Evolutionary conservation across 2,329 filamentous ascomycete species (phyloP).

Genomic region (Monilinia polystroma): DNA sequence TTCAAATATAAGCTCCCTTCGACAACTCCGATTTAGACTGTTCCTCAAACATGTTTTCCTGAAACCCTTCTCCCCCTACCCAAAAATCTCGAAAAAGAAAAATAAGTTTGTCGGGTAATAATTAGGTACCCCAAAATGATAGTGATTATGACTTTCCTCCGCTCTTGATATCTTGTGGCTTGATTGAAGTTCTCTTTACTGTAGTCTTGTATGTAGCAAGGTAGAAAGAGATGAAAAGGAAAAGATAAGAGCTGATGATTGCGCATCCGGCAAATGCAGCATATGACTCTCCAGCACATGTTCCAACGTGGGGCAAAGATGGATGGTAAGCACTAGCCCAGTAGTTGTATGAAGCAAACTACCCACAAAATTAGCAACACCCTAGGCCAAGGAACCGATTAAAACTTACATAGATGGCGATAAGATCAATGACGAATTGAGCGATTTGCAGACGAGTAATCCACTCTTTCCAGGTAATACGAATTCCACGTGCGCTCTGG

Average conservation of each 20-base stretch:
- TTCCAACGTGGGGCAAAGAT: slow-evolving; percentile 77
- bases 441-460: slow-evolving; percentile 96
- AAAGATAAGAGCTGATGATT: slow-evolving; percentile 89
- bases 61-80: background rate
- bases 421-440: slow-evolving; percentile 95
- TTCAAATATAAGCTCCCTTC: background rate
- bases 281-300: slow-evolving; percentile 94
- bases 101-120: slow-evolving; percentile 29
- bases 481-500: slow-evolving; percentile 92
- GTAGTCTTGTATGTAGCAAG: slow-evolving; percentile 91
- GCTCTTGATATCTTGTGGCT: background rate
- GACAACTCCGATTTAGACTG: background rate
- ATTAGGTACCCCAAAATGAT: background rate
- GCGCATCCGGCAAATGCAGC: slow-evolving; percentile 88
- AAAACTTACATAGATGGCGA: slow-evolving; percentile 47
- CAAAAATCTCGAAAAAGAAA: slow-evolving; percentile 33
- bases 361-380: slow-evolving; percentile 63
- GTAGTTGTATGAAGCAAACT: slow-evolving; percentile 99
- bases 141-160: slow-evolving; percentile 10
- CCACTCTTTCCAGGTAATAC: slow-evolving; percentile 99
- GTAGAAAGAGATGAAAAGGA: slow-evolving; percentile 99
- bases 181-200: slow-evolving; percentile 67
- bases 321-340: slow-evolving; percentile 89
- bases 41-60: background rate
- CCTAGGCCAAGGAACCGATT: background rate